A percentile compares a stretch with the other conserved stretches of the same genome.
These are phyloP conservation scores for Pisolithus tinctorius DNA, from an alignment of 768 basidiomycete species.

Conservation along the genomic window DNA sequence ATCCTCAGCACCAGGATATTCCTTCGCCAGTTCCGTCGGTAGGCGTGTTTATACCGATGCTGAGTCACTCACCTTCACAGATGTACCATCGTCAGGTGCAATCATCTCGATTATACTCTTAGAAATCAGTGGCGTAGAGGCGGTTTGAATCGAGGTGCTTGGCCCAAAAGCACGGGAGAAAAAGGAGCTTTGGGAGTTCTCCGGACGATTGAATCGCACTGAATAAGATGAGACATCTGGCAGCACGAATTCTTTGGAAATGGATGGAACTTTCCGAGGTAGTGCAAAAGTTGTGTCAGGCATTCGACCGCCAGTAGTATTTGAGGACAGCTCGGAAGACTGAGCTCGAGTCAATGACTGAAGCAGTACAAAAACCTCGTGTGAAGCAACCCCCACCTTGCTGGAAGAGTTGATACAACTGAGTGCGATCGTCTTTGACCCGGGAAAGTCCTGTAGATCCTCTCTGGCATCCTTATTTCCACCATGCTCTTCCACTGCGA, in stretches of 20 bases:
- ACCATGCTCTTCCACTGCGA: not conserved
- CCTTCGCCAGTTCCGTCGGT: too few species aligned
- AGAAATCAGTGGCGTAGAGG: too few species aligned
- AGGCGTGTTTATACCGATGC: not conserved
- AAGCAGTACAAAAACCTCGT: not conserved
- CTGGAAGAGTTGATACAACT: not conserved
- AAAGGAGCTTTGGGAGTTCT: conserved; percentile 13
- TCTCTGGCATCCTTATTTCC: not conserved
- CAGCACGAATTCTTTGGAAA: conserved; percentile 6
- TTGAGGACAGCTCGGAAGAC: not conserved
- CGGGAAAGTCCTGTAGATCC: not conserved
- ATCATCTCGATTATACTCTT: not conserved
- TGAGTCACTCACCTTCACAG: too few species aligned
- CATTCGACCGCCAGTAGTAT: not conserved
- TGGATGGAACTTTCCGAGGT: not conserved
- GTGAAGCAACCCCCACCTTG: not conserved
- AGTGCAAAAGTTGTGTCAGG: not conserved
- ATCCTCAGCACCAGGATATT: not conserved
- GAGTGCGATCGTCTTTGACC: not conserved
- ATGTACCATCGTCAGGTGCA: not conserved
- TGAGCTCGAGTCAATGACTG: not conserved
- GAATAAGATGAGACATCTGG: conserved; percentile 20
- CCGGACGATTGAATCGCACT: conserved; percentile 17
- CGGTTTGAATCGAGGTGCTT: not conserved
- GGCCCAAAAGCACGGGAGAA: conserved; percentile 18